Evolutionary conservation across 2,329 filamentous ascomycete species (phyloP), one percentile per base, ranked within the genome.

Genomic region (Colletotrichum liriopes): DNA sequence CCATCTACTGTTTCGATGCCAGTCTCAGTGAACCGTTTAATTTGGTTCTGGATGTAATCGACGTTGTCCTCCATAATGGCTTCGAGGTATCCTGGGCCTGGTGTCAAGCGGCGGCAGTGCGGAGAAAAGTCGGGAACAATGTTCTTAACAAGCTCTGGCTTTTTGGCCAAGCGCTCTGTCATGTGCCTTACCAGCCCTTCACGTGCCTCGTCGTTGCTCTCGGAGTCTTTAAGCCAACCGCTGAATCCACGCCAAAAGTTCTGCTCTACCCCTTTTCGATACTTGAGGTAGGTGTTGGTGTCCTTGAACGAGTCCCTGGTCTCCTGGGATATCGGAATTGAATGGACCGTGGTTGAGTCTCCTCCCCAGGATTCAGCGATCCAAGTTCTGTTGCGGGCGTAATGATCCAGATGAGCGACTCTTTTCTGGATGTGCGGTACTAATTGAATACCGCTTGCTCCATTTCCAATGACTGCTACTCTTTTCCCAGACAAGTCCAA

Each of bases 321-420:
- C 37, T 91, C 88, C 2, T 86, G 75, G 0, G 84, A 80, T 43
- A 43, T 43, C 75, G 88, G 83, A 58, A 91, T 90, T 0, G 90
- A 85, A 41, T 86, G 87, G 0, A 88, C 87, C 81, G 12, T 43
- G 3, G 41, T 16, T 43, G 41, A 43, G 71, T 87, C 82, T 39
- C 88, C 85, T 0, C 87, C 88, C 80, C 90, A 92, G 0, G 89
- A 89, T 1, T 88, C 85, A 0, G 91, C 89, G 35, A 93, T 89
- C 92, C 92, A 93, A 0, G 91, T 93, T 37, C 84, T 87, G 75
- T 88, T 91, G 16, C 91, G 84, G 1, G 87, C 89, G 74, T 93
- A 93, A 78, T 92, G 89, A 73, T 93, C 90, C 0, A 93, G 81
- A 2, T 84, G 86, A 0, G 74, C 76, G 1, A 86, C 87, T 0